These are phyloP conservation scores for Elaphomyces granulatus DNA, from an alignment of 495 filamentous ascomycete genomes.

Conservation along the genomic window DNA sequence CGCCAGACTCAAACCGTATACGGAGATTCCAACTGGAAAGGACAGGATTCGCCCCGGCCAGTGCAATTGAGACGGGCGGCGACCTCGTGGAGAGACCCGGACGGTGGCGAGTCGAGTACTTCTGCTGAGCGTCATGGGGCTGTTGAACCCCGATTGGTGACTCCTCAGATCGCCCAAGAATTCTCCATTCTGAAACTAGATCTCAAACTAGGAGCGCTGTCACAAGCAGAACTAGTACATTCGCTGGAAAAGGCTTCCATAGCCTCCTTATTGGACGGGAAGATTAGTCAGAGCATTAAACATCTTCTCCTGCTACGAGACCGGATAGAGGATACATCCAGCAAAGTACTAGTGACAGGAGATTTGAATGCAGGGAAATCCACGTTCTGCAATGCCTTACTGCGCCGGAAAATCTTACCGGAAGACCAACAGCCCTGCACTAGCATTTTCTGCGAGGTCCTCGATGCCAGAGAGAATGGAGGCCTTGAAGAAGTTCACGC, in stretches of 20 bases:
- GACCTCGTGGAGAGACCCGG: slow-evolving; percentile 50
- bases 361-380: slow-evolving; percentile 97
- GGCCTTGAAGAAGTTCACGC: slow-evolving; percentile 92
- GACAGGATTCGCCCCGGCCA: slow-evolving; percentile 33
- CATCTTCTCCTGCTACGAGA: slow-evolving; percentile 78
- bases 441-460: slow-evolving; percentile 93
- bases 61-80: slow-evolving; percentile 47
- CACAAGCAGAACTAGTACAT: slow-evolving; percentile 85
- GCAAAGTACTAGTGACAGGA: slow-evolving; percentile 95
- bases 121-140: slow-evolving; percentile 40
- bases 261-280: slow-evolving; percentile 79
- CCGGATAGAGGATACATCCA: slow-evolving; percentile 91
- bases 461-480: slow-evolving; percentile 80
- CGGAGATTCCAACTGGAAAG: slow-evolving; percentile 17
- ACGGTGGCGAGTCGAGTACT: slow-evolving; percentile 55
- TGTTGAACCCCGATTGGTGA: slow-evolving; percentile 63
- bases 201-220: slow-evolving; percentile 70
- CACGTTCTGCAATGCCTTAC: slow-evolving; percentile 91
- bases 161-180: slow-evolving; percentile 85
- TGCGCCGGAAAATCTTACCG: slow-evolving; percentile 82
- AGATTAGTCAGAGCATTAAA: slow-evolving; percentile 82
- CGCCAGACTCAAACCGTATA: slow-evolving; percentile 37
- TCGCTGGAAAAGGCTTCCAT: slow-evolving; percentile 89
- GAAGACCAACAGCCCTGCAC: slow-evolving; percentile 99
- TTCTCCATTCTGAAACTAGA: slow-evolving; percentile 93